Percentiles rank a stretch among this genome's conserved stretches.
Conservation (phyloP, 2,329 filamentous ascomycete genomes). For the Diaporthe vexans region DNA sequence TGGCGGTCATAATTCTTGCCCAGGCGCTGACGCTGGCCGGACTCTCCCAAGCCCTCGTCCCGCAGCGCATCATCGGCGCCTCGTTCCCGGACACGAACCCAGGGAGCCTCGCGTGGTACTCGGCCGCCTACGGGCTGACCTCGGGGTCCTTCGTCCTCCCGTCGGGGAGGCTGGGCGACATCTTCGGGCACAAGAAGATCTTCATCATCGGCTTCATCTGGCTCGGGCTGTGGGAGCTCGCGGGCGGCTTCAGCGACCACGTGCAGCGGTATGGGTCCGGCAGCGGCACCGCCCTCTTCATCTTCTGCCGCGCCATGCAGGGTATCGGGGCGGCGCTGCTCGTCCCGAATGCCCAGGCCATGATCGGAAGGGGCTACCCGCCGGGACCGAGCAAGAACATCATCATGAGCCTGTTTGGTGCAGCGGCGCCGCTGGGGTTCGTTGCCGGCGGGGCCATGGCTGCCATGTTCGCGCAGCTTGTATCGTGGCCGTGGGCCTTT, state of each 20-base stretch:
- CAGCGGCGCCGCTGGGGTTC: constrained; percentile 39
- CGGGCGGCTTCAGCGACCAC: constrained; percentile 24
- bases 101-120: constrained; percentile 53
- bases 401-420: constrained; percentile 39
- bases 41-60: constrained; percentile 63
- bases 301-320: constrained; percentile 37
- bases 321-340: constrained; percentile 40
- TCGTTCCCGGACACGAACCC: constrained; percentile 59
- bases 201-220: constrained; percentile 35
- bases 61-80: constrained; percentile 62
- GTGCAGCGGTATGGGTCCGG: not conserved
- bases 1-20: constrained; percentile 55
- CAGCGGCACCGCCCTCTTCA: constrained; percentile 26
- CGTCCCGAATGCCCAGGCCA: constrained; percentile 39
- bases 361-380: constrained; percentile 34
- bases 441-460: constrained; percentile 34
- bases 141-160: constrained; percentile 40
- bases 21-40: constrained; percentile 63
- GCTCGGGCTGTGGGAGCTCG: constrained; percentile 39
- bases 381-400: constrained; percentile 38
- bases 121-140: constrained; percentile 40
- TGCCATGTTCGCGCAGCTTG: constrained; percentile 11
- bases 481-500: constrained; percentile 32
- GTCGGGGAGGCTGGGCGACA: constrained; percentile 40
- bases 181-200: constrained; percentile 42